Evolutionary conservation across 257 asterid species (phyloP).

Genomic region (Handroanthus guayacan): DNA sequence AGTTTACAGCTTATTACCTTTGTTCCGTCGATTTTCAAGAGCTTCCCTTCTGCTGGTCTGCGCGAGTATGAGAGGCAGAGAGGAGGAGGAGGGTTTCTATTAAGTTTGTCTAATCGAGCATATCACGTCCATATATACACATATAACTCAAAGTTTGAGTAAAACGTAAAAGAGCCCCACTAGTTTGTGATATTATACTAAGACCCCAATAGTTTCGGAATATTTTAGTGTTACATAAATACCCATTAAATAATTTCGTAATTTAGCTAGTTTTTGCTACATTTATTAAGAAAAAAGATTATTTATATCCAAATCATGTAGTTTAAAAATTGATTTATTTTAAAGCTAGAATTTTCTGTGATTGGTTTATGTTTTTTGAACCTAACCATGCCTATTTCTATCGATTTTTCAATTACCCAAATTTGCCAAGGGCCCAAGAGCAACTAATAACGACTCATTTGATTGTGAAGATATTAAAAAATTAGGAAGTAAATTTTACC

Average conservation of each 20-base stretch:
- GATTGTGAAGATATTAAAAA: no score
- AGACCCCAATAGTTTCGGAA: background rate
- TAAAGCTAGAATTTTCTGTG: background rate
- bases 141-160: background rate
- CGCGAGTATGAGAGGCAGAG: background rate
- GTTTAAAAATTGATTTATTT: background rate
- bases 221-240: background rate
- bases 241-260: no score
- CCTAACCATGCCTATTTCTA: background rate
- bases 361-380: background rate
- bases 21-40: background rate
- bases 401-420: no score
- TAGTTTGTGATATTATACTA: conserved; percentile 4
- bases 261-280: no score
- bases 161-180: conserved; percentile 1
- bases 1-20: conserved; percentile 23
- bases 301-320: background rate
- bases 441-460: no score
- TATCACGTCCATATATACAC: background rate
- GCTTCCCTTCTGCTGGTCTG: background rate
- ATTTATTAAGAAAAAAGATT: no score
- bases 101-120: background rate
- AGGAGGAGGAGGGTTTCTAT: conserved; percentile 25
- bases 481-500: no score
- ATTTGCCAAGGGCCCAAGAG: no score